These are phyloP conservation scores for Austroboletus eburneus DNA, from an alignment of 768 basidiomycete species.

Conservation along the genomic window DNA sequence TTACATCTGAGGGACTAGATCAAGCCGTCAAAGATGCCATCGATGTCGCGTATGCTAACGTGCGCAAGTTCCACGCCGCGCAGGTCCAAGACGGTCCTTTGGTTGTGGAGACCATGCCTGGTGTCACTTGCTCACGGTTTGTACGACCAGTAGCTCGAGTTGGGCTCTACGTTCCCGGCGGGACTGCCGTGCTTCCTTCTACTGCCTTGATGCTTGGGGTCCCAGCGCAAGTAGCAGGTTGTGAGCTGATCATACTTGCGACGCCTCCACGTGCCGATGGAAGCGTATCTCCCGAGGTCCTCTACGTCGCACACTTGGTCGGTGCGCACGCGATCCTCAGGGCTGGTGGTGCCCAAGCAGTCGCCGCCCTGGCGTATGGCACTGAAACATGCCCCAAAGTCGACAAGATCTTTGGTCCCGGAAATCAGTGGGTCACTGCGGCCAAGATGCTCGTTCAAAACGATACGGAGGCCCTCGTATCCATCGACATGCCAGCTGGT, in stretches of 20 bases:
- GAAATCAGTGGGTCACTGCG: slow-evolving; percentile 99
- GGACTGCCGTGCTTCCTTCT: slow-evolving; percentile 92
- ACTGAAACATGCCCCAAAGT: slow-evolving; percentile 95
- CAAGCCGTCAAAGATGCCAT: slow-evolving; percentile 74
- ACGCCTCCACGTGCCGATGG: slow-evolving; percentile 96
- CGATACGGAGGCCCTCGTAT: slow-evolving; percentile 92
- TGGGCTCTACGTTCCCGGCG: slow-evolving; percentile 95
- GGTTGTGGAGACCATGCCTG: slow-evolving; percentile 95
- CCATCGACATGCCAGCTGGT: slow-evolving; percentile 99
- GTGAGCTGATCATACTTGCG: slow-evolving; percentile 86
- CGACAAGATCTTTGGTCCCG: slow-evolving; percentile 98
- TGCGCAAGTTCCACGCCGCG: slow-evolving; percentile 86
- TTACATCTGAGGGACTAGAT: slow-evolving; percentile 49
- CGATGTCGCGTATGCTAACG: slow-evolving; percentile 86
- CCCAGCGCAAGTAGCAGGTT: slow-evolving; percentile 96
- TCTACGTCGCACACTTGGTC: slow-evolving; percentile 91
- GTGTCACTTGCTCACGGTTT: slow-evolving; percentile 93
- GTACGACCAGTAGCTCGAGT: slow-evolving; percentile 94
- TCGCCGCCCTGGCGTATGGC: slow-evolving; percentile 95
- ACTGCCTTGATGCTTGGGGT: slow-evolving; percentile 98
- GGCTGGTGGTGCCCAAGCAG: slow-evolving; percentile 95
- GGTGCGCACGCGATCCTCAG: slow-evolving; percentile 89
- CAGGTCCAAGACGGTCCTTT: slow-evolving; percentile 71
- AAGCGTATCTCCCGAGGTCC: slow-evolving; percentile 91
- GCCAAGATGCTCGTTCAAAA: slow-evolving; percentile 99